These are phyloP conservation scores for Solanum stenotomum DNA, from an alignment of 257 asterid genomes.

Conservation along the genomic window DNA sequence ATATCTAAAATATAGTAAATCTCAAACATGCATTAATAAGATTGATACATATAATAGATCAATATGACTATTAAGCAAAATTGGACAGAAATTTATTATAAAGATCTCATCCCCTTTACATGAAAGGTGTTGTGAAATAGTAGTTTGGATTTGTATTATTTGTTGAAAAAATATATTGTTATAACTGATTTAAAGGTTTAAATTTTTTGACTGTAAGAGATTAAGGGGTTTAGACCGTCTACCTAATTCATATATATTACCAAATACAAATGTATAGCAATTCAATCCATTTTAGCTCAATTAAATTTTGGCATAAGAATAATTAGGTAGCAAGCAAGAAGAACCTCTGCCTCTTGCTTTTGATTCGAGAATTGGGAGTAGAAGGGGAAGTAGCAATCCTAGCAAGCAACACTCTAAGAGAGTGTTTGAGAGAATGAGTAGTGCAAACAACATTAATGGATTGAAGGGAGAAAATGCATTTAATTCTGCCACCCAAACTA, in stretches of 20 bases:
- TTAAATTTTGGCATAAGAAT: too few relatives aligned
- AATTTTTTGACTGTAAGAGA: too few relatives aligned
- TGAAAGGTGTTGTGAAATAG: not conserved
- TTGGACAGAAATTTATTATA: too few relatives aligned
- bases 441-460: not conserved
- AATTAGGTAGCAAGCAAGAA: not conserved
- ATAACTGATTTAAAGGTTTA: too few relatives aligned
- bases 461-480: not conserved
- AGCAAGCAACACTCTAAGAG: not conserved
- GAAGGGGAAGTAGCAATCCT: not conserved
- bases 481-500: not conserved
- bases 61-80: not conserved
- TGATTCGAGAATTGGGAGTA: not conserved
- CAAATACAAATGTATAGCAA: too few relatives aligned
- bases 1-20: too few relatives aligned
- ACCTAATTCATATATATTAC: too few relatives aligned
- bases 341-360: not conserved
- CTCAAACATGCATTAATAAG: too few relatives aligned
- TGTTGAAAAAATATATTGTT: too few relatives aligned
- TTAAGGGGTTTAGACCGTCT: too few relatives aligned
- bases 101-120: not conserved
- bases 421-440: not conserved
- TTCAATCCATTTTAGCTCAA: too few relatives aligned
- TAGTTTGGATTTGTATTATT: not conserved
- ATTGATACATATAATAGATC: too few relatives aligned